Evolutionary conservation across 2,329 filamentous ascomycete genomes (phyloP).

Genomic region (Aureobasidium sp.): DNA sequence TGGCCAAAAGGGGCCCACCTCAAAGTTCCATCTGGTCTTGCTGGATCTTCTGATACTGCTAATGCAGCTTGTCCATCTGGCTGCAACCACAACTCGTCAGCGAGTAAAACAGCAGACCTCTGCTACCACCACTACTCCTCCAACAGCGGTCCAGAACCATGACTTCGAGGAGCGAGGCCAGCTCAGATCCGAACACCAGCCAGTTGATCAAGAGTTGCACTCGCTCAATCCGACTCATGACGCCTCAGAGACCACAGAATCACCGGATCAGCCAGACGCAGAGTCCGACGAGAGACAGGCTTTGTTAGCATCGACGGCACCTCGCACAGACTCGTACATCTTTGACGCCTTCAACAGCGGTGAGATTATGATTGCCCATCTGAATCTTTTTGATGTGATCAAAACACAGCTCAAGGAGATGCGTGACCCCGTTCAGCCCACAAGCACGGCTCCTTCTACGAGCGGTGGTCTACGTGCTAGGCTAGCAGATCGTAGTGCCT

Average conservation of each 20-base stretch:
- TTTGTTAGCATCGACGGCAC: constrained; percentile 16
- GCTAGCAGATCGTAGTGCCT: constrained; percentile 13
- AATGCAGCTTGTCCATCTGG: constrained; percentile 51
- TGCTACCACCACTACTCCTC: constrained; percentile 20
- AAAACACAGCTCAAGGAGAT: constrained; percentile 35
- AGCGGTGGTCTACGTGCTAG: constrained; percentile 16
- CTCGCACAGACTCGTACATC: constrained; percentile 26
- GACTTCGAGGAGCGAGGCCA: constrained; percentile 52
- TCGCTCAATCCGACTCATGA: constrained; percentile 23
- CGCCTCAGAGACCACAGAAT: background rate
- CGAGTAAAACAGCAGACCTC: constrained; percentile 35
- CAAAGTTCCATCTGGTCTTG: constrained; percentile 43
- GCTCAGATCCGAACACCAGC: constrained; percentile 25
- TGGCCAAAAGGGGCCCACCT: constrained; percentile 50
- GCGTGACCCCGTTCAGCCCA: constrained; percentile 21
- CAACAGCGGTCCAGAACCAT: constrained; percentile 40
- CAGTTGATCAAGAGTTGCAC: constrained; percentile 35
- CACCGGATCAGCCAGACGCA: constrained; percentile 11
- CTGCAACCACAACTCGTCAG: constrained; percentile 44
- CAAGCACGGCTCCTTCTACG: constrained; percentile 12
- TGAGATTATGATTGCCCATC: constrained; percentile 38
- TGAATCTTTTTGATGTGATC: constrained; percentile 34
- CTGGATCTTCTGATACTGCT: constrained; percentile 47
- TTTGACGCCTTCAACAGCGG: constrained; percentile 41
- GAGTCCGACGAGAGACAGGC: constrained; percentile 8